A percentile compares a stretch with the other conserved stretches of the same genome.
These are phyloP conservation scores for Phytophthora melonis DNA, from an alignment of 352 stramenopile genomes.

Conservation along the genomic window DNA sequence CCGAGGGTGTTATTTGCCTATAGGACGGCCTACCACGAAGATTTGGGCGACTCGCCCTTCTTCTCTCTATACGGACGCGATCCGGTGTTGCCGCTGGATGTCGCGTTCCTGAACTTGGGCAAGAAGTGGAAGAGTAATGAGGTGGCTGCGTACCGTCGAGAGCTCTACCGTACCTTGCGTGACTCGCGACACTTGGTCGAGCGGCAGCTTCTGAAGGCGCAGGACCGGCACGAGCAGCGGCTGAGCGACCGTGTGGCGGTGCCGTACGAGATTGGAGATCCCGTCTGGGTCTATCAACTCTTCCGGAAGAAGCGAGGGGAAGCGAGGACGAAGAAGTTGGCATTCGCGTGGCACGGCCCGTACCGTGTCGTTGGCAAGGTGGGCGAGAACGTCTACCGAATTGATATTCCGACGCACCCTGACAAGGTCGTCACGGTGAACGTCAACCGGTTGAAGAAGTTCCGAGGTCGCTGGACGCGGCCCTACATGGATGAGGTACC, in stretches of 20 bases:
- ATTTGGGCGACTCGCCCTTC: conserved; percentile 6
- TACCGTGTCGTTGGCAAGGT: too few species aligned
- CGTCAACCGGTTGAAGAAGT: conserved; percentile 13
- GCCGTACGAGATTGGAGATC: background rate
- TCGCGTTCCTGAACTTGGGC: background rate
- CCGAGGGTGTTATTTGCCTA: conserved; percentile 10
- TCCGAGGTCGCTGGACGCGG: background rate
- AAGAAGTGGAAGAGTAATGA: conserved; percentile 20
- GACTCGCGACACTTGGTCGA: conserved; percentile 7
- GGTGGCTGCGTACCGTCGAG: background rate
- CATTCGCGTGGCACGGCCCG: too few species aligned
- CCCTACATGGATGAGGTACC: conserved; percentile 3
- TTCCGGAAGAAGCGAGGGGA: too few species aligned
- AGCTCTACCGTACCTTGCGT: background rate
- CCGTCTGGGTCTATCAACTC: background rate
- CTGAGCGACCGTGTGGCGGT: conserved; percentile 1
- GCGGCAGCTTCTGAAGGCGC: conserved; percentile 2
- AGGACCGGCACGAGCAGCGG: background rate
- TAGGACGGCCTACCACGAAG: conserved; percentile 13
- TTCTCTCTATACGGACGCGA: conserved; percentile 18
- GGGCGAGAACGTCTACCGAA: conserved; percentile 2
- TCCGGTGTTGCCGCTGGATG: background rate
- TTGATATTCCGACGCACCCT: conserved; percentile 6
- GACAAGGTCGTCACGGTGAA: conserved; percentile 11
- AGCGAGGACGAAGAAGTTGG: too few species aligned